Percentiles rank a stretch among this genome's conserved stretches.
Conservation (phyloP, 495 filamentous ascomycete species). For the Lasiosphaeria ovina region DNA sequence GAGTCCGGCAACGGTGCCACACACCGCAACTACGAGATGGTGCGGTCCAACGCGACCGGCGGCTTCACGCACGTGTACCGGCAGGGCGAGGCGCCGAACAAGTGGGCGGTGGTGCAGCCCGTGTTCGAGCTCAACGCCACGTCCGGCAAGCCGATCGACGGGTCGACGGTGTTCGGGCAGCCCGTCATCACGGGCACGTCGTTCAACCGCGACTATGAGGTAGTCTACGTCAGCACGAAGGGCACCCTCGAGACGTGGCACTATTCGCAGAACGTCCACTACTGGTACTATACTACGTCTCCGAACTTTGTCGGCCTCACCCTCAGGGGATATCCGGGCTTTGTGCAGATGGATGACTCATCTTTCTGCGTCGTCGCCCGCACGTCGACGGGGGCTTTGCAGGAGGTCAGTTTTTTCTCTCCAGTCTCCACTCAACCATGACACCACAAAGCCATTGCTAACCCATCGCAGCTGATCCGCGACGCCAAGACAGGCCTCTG, state of each 20-base stretch:
- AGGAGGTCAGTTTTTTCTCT: slow-evolving; percentile 12
- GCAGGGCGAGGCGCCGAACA: slow-evolving; percentile 4
- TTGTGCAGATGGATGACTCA: slow-evolving; percentile 18
- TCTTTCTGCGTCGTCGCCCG: slow-evolving; percentile 16
- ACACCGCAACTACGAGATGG: slow-evolving; percentile 22
- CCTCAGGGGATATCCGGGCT: slow-evolving; percentile 21
- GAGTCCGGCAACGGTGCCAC: slow-evolving; percentile 17
- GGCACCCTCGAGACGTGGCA: no score
- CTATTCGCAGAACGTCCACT: slow-evolving; percentile 1
- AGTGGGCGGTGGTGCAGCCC: slow-evolving; percentile 8
- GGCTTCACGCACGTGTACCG: slow-evolving; percentile 14
- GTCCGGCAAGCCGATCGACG: no score
- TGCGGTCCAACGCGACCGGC: background rate
- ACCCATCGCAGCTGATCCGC: background rate
- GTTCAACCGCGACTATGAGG: slow-evolving; percentile 23
- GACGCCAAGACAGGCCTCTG: background rate
- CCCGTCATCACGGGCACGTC: slow-evolving; percentile 22
- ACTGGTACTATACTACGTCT: slow-evolving; percentile 13
- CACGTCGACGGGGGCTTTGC: slow-evolving; percentile 19
- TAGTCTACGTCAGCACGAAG: slow-evolving; percentile 6
- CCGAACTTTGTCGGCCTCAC: slow-evolving; percentile 3
- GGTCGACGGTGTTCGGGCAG: slow-evolving; percentile 11
- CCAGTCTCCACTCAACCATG: no score
- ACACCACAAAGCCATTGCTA: background rate
- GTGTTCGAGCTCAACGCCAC: background rate